Base-by-base conservation (phyloP, 2,329 filamentous ascomycete genomes). In the Aspergillus proliferans region DNA sequence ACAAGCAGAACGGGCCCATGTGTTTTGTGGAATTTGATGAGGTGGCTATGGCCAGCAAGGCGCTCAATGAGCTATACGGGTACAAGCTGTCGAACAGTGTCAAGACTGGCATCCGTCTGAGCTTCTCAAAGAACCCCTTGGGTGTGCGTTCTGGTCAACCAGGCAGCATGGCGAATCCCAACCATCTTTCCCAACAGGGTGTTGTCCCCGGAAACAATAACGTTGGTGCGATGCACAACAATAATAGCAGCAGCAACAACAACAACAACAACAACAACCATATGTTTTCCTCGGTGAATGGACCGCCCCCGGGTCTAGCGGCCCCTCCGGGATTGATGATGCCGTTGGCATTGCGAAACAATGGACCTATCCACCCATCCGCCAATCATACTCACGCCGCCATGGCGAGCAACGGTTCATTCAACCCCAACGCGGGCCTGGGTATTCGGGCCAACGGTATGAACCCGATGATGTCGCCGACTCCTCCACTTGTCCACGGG, bases 21-120 rank as follows among this genome's bases (percentile, higher is more conserved):
- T 97, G 93, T 66, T 97, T 97, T 68, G 93, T 98, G 34, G 93
- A 98, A 69, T 98, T 97, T 59, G 92, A 97, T 62, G 91, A 96
- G 61, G 80, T 95, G 9, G 87, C 88, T 1, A 92, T 89, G 62
- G 92, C 93, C 0, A 96, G 92, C 39, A 95, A 93, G 70, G 86
- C 91, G 1, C 78, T 97, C 2, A 83, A 91, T 55, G 89, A 96
- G 49, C 78, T 97, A 1, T 96, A 97, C 62, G 93, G 93, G 0
- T 83, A 86, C 45, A 83, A 82, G 44, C 78, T 97, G 28, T 89
- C 91, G 65, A 96, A 95, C 71, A 95, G 90, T 62, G 81, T 89
- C 63, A 96, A 95, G 67, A 92, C 92, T 6, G 93, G 93, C 30
- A 96, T 98, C 61, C 85, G 93, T 21, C 77, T 98, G 48, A 95